phyloP scores from a whole-genome alignment of 2,329 filamentous ascomycete species.

The Cercospora zeae-maydis region DNA sequence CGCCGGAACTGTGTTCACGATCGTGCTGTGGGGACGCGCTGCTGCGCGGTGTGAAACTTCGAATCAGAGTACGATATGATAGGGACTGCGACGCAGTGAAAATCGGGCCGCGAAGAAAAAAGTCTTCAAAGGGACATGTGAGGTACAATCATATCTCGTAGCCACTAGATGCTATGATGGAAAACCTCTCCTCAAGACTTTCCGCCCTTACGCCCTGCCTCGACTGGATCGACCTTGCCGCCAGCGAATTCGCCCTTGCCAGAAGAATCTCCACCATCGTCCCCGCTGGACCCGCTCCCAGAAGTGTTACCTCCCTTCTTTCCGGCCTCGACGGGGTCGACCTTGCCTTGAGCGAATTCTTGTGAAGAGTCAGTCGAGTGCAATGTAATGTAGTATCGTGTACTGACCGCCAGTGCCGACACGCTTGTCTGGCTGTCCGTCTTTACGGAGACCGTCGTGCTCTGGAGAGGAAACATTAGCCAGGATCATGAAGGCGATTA shows the following conservation, averaged over 20 bases:
- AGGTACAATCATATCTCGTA: not conserved
- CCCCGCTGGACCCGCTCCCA: conserved; percentile 18
- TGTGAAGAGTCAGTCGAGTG: not conserved
- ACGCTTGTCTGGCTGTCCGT: conserved; percentile 43
- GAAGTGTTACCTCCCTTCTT: conserved; percentile 38
- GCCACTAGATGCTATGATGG: not conserved
- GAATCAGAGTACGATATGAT: too few relatives aligned
- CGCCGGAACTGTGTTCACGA: too few relatives aligned
- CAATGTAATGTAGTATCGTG: too few relatives aligned
- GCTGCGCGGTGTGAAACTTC: too few relatives aligned
- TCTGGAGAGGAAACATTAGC: conserved; percentile 30
- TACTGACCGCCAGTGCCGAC: conserved; percentile 39
- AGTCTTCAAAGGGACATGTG: not conserved
- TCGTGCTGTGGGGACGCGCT: too few relatives aligned
- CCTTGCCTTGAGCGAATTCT: conserved; percentile 28
- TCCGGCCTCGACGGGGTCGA: conserved; percentile 43
- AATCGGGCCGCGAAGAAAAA: too few relatives aligned
- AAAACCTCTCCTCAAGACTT: conserved; percentile 4
- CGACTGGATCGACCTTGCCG: conserved; percentile 21
- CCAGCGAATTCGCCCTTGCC: conserved; percentile 27
- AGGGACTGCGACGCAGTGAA: too few relatives aligned
- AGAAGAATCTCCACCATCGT: conserved; percentile 18
- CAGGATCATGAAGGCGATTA: not conserved
- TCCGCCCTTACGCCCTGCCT: conserved; percentile 16
- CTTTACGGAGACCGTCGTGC: conserved; percentile 44